Conservation (phyloP, 805 yeast species). For the Yamadazyma nakazawae region DNA sequence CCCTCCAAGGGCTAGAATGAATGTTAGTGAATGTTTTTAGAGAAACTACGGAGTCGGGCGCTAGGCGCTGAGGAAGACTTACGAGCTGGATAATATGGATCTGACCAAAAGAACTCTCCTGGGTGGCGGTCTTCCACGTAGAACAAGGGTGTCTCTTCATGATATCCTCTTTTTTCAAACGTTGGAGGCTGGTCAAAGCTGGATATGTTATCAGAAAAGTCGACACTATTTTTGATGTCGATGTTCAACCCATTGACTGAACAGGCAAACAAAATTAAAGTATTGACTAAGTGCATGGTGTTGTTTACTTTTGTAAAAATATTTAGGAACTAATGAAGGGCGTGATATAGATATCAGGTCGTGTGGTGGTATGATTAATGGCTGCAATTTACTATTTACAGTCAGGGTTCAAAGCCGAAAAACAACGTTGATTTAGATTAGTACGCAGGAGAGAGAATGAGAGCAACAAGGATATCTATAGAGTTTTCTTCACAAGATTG, state of each 20-base stretch:
- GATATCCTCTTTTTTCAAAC: slow-evolving; percentile 23
- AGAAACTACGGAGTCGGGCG: neutral
- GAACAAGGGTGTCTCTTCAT: slow-evolving; percentile 31
- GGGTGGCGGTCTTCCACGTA: slow-evolving; percentile 26
- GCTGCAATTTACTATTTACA: neutral
- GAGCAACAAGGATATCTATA: too few relatives aligned
- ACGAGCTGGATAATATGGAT: slow-evolving; percentile 38
- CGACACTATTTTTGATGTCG: neutral
- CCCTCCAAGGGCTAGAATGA: slow-evolving; percentile 38
- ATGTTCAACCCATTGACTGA: neutral
- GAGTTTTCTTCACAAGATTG: too few relatives aligned
- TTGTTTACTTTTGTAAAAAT: neutral
- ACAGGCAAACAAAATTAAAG: neutral
- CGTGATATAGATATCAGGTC: neutral
- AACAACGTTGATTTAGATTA: too few relatives aligned
- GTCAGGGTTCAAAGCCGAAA: neutral
- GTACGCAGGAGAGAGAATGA: too few relatives aligned
- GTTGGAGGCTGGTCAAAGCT: neutral
- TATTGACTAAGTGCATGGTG: neutral
- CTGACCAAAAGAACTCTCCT: slow-evolving; percentile 24
- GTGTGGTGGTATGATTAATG: neutral
- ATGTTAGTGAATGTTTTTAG: slow-evolving; percentile 4
- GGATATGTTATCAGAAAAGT: neutral
- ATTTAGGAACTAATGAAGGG: neutral
- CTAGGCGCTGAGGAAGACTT: slow-evolving; percentile 16